Base-by-base conservation (phyloP, 805 yeast genomes). In the Sungouiella thailandica region DNA sequence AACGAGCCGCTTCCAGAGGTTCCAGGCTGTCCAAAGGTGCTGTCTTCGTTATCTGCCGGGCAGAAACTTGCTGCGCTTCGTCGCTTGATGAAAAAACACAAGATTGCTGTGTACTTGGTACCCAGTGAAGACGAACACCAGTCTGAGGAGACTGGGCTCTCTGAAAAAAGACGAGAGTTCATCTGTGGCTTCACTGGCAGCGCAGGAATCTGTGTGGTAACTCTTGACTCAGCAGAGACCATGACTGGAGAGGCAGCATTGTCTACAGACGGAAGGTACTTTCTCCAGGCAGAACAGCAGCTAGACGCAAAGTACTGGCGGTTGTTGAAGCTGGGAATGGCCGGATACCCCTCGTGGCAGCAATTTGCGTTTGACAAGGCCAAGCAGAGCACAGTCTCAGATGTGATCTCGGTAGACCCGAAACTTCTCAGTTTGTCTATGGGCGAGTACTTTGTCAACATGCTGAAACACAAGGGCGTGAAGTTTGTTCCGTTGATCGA, bases 201-300 rank as follows among this genome's bases (percentile, higher is more conserved):
- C 9, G 49, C 49, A 4, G 51, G 51, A 4, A 32, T 47, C 12
- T 40, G 46, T 25, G 44, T 47, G 19, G 35, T 47, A 10, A 40
- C 51, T 7, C 32, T 46, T 19, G 66, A 64, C 14, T 61, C 62
- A 34, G 69, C 60, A 32, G 70, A 64, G 1, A 47, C 49, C 2
- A 65, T 74, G 15, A 62, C 60, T 8, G 86, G 87, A 1, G 74
- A 76, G 29, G 94, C 96, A 10, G 84, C 83, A 0, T 62, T 93
- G 32, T 78, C 95, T 7, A 93, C 98, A 0, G 98, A 93, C 59
- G 97, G 97, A 2, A 71, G 98, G 44, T 93, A 93, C 62, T 93
- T 87, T 57, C 66, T 85, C 39, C 98, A 93, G 61, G 97, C 97
- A 1, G 76, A 73, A 15, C 76, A 80, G 37, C 93, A 93, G 60